Base-by-base conservation (phyloP, 2,329 filamentous ascomycete genomes). In the Aspergillus novofumigatus region DNA sequence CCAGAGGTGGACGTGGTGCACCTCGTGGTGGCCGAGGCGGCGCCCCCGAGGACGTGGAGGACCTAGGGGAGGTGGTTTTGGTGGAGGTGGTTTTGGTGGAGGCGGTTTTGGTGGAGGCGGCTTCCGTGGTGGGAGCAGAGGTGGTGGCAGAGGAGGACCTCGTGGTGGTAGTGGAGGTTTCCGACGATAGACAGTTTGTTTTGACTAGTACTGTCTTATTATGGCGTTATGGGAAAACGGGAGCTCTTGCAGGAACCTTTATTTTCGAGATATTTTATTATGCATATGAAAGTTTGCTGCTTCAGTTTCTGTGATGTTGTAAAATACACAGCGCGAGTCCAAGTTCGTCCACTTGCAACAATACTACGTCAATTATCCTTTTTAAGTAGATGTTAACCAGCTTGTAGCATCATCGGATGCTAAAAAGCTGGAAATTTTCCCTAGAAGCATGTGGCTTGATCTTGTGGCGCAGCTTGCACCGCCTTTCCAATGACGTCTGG, bases 31-130 rank as follows among this genome's bases (percentile, higher is more conserved):
- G 75, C 56, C 63, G 70, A 49, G 75, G 83, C 64, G 83, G 83
- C 52, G 79, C 78, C 49, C 81, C 48, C 75, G 83, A 72, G 83
- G 83, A 49, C 74, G 81, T 63, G 81, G 83, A 62, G 80, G 79
- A 17, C 77, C 78, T 66, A 77, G 74, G 56, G 73, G 70, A 17
- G 66, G 74, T 49, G 67, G 73, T 64, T 51, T 51, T 28, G 55
- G 64, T 26, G 26, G 26, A 8, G 26, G 26, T 2, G 26, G 26
- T 28, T 28, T 28, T 44, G 74, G 77, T 42, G 79, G 26, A 28
- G 61, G 63, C 35, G 59, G 63, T n/a, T 50, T 54, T 55, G 64
- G 61, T 47, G 65, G 73, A 49, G 66, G 75, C 63, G 73, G 79
- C 62, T 75, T 78, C 52, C 73, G 76, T 45, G 74, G 77, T 42